Base-by-base conservation (phyloP, 345 rosid species). In the Hirschfeldia incana region DNA sequence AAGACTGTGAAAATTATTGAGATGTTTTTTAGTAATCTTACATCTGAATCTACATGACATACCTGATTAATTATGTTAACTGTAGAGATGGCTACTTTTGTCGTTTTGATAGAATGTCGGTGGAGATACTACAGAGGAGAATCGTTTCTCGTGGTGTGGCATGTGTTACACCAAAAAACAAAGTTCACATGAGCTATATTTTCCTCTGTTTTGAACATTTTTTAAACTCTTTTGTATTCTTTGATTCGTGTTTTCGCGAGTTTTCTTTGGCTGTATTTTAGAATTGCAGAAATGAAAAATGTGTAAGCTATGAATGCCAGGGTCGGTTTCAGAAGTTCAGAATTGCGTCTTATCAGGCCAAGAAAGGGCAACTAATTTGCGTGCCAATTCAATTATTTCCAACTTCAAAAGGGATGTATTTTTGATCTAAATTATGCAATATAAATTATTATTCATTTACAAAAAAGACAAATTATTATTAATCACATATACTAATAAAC, bases 71-170 rank as follows among this genome's bases (percentile, higher is more conserved):
- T 42, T 55, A 78, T 65, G 61, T 55, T 42, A 26, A 5, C 4
- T 62, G 0, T 55, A 53, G 32, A 33, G 16, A 70, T 33, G 37
- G 44, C 34, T 32, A 12, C 53, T 27, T 36, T 49, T 33, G 68
- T 70, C 70, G 75, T 51, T 70, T 37, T 27, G 57, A 51, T 34
- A 76, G 13, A 58, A 66, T 37, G 29, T 58, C 79, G 79, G 67
- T 75, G 73, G 69, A 70, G 26, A 70, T 49, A 70, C 74, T 34
- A 76, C 29, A 4, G 51, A 62, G 70, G 80, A 70, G 65, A 77
- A 77, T 77, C 70, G 33, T 64, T 55, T 70, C 55, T 37, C 71
- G 76, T 77, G 74, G 74, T 51, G 17, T 70, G 76, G 81, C 76
- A 70, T 70, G 81, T 34, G 71, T 63, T 77, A 15, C 42, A 70